A percentile compares a stretch with the other conserved stretches of the same genome.
phyloP scores from a whole-genome alignment of 768 basidiomycete species.

The Tricholoma saponaceum region DNA sequence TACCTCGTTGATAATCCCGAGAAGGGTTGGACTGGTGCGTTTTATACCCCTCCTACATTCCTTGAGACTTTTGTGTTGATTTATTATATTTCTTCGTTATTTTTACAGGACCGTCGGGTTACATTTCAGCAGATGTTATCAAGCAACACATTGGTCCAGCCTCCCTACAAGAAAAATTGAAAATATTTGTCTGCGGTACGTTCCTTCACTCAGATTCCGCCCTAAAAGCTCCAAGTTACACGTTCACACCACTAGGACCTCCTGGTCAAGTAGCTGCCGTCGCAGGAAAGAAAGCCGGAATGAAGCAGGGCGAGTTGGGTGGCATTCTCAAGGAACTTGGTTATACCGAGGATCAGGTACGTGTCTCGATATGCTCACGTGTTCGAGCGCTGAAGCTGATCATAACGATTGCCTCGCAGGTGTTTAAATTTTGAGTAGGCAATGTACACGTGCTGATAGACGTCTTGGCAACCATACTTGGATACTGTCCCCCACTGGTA shows the following conservation, averaged over 20 bases:
- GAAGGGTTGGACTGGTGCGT: constrained; percentile 50
- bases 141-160: constrained; percentile 68
- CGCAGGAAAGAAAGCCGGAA: constrained; percentile 85
- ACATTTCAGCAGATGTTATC: constrained; percentile 68
- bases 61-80: not conserved
- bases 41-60: not conserved
- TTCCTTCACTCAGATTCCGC: constrained; percentile 4
- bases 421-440: constrained; percentile 35
- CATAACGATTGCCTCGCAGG: constrained; percentile 17
- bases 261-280: constrained; percentile 87
- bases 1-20: constrained; percentile 83
- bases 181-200: constrained; percentile 87
- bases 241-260: constrained; percentile 45
- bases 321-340: constrained; percentile 87
- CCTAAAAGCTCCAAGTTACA: constrained; percentile 3
- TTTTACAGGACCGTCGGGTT: constrained; percentile 40
- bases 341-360: constrained; percentile 82
- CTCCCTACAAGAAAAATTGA: constrained; percentile 69
- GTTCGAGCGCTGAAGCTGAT: not conserved
- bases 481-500: too few species aligned
- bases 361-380: not conserved
- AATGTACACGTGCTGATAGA: not conserved
- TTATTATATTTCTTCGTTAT: not conserved
- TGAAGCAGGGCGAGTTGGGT: constrained; percentile 77
- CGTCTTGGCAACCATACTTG: not conserved